phyloP scores from a whole-genome alignment of 192 early-diverging fungal genomes.

The Mycoemilia scoparia region DNA sequence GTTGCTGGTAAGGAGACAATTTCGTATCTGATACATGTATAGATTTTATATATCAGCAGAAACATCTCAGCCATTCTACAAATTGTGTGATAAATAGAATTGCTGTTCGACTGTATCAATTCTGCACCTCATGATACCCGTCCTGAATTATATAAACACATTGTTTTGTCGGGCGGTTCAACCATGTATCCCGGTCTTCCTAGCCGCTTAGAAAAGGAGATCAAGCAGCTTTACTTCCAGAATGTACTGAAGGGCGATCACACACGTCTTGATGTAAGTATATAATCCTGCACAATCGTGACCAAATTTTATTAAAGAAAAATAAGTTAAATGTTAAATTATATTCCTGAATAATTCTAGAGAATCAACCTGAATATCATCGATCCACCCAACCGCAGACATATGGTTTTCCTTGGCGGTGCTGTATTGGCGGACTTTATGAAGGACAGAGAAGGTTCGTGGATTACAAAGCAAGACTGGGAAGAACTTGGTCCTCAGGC shows the following conservation, averaged over 20 bases:
- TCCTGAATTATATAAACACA: slow-evolving; percentile 88
- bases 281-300: slow-evolving; percentile 4
- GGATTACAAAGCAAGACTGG: slow-evolving; percentile 91
- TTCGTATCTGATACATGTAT: no score
- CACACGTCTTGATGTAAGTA: slow-evolving; percentile 60
- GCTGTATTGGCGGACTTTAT: slow-evolving; percentile 90
- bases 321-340: neutral
- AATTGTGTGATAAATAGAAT: no score
- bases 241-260: slow-evolving; percentile 76
- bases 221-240: slow-evolving; percentile 87
- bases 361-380: slow-evolving; percentile 97
- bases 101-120: slow-evolving; percentile 85
- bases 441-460: slow-evolving; percentile 75
- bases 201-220: slow-evolving; percentile 91
- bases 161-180: slow-evolving; percentile 94
- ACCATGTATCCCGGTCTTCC: slow-evolving; percentile 99
- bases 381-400: slow-evolving; percentile 93
- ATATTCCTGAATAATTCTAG: no score
- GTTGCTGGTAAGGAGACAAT: no score
- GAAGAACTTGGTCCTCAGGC: slow-evolving; percentile 67
- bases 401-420: slow-evolving; percentile 97
- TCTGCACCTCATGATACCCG: slow-evolving; percentile 81
- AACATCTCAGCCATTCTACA: no score
- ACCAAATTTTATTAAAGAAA: neutral
- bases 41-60: no score